These are phyloP conservation scores for Suillus paluster DNA, from an alignment of 768 basidiomycete genomes.

Conservation along the genomic window DNA sequence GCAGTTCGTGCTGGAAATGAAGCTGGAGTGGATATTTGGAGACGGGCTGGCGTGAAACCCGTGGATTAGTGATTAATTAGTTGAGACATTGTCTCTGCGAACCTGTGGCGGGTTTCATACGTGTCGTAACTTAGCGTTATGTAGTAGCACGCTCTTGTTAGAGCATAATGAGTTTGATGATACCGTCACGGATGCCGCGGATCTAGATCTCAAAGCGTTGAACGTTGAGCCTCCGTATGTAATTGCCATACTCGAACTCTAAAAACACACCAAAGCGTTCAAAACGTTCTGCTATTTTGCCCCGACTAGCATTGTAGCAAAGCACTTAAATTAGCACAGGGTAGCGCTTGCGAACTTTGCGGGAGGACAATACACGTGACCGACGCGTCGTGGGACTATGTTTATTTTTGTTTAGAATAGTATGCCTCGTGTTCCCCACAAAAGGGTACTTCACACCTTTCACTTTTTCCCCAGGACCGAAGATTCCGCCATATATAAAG, in stretches of 20 bases:
- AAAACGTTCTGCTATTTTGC: no score
- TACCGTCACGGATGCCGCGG: neutral
- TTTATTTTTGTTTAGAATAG: constrained; percentile 1
- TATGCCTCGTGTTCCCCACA: constrained; percentile 8
- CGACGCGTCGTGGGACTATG: constrained; percentile 6
- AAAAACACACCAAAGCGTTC: neutral
- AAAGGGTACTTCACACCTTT: constrained; percentile 6
- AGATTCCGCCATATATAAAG: constrained; percentile 9
- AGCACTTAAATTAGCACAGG: no score
- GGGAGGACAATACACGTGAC: constrained; percentile 2
- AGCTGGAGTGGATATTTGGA: constrained; percentile 55
- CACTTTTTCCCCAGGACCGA: constrained; percentile 6
- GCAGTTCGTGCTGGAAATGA: constrained; percentile 47
- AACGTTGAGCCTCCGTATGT: no score
- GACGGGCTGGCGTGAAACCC: constrained; percentile 48
- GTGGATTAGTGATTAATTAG: neutral
- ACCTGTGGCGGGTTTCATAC: neutral
- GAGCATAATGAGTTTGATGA: neutral
- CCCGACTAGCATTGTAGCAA: no score
- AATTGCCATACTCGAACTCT: neutral
- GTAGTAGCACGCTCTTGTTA: neutral
- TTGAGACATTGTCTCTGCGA: neutral
- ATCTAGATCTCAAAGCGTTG: neutral
- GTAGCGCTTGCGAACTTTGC: no score
- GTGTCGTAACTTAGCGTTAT: neutral